Evolutionary conservation across 352 stramenopile genomes (phyloP), one percentile per base, ranked within the genome.

Genomic region (Pythium dissimile): DNA sequence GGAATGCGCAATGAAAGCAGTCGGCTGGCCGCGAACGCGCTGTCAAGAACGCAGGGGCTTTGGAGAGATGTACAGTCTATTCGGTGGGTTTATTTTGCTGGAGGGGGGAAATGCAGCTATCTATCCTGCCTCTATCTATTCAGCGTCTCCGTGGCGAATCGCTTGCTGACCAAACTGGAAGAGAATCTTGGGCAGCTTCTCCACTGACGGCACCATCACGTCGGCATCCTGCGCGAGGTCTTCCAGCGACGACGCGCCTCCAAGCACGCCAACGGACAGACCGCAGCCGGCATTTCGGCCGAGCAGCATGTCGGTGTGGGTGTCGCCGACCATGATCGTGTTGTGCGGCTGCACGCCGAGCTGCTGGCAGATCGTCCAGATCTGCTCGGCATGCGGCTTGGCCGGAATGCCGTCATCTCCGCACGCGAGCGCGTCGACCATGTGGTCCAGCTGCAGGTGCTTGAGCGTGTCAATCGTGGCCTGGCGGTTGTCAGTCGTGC

Each of bases 291-390:
- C 84, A 39, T 90, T 90, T 42, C 77, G 72, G 23, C 80, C 86
- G n/a, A 95, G 65, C 18, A 78, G 28, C 82, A 94, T 94, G 59
- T 95, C 86, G 7, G 82, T 93, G 43, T 75, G 87, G 20, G 86
- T 95, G 50, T 95, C 86, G 15, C 86, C 86, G 21, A 95, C 82
- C 86, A 95, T 94, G 56, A 95, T 89, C 42, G 86, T 87, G 63
- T 94, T 94, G 67, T 90, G 78, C 18, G 86, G 80, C 54, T 87
- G 67, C 18, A 92, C 82, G 32, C 74, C 71, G 32, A 95, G 72
- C 46, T 86, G 60, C 53, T 90, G 75, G 55, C 86, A 95, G 34
- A 95, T 71, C 5, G 80, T 87, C 79, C 80, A 92, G 51, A 95
- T 89, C 72, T 94, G 86, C 58, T 94, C 86, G 18, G 84, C 71